These are phyloP conservation scores for Ustulina deusta DNA, from an alignment of 2,329 filamentous ascomycete genomes.

Conservation along the genomic window DNA sequence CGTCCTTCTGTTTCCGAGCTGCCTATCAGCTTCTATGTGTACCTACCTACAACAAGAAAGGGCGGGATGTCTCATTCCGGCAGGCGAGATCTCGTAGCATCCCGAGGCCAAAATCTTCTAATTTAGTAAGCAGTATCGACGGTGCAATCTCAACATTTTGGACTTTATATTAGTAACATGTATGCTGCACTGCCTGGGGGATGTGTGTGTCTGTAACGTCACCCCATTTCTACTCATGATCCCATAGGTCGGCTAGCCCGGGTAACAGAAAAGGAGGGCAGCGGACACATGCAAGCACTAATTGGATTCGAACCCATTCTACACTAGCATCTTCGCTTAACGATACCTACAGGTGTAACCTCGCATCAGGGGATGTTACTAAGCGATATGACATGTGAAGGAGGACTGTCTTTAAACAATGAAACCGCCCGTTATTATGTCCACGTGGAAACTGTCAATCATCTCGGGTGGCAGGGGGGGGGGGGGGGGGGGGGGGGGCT, in stretches of 20 bases:
- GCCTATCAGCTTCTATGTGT: not conserved
- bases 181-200: not conserved
- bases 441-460: constrained; percentile 19
- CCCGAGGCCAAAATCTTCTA: not conserved
- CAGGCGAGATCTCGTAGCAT: not conserved
- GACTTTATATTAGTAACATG: not conserved
- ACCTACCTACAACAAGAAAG: not conserved
- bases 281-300: not conserved
- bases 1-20: not conserved
- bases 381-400: constrained; percentile 7
- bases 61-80: no score
- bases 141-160: not conserved
- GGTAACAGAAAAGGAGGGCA: not conserved
- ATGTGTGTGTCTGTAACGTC: not conserved
- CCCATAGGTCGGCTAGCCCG: not conserved
- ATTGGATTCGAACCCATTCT: not conserved
- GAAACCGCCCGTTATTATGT: not conserved
- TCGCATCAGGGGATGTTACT: constrained; percentile 8
- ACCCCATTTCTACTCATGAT: not conserved
- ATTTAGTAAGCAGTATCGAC: constrained; percentile 16
- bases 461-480: not conserved
- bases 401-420: constrained; percentile 3
- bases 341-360: not conserved
- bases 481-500: no score
- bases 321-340: not conserved